A percentile compares a stretch with the other conserved stretches of the same genome.
Evolutionary conservation across 805 yeast genomes (phyloP).

Genomic region (Suhomyces sp.): DNA sequence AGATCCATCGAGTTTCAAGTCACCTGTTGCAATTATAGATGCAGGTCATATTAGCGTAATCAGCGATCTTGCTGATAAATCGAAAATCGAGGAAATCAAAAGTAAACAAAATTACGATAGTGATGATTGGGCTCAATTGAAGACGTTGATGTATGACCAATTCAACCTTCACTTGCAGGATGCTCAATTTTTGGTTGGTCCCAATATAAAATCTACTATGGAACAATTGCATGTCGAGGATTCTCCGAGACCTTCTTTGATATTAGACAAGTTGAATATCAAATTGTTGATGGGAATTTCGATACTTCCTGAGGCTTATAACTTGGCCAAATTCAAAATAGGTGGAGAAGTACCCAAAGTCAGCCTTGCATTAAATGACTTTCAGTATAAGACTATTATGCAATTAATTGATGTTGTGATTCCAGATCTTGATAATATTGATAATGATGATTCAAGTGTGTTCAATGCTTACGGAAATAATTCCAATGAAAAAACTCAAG

Average conservation of each 20-base stretch:
- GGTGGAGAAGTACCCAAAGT: constrained; percentile 77
- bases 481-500: constrained; percentile 18
- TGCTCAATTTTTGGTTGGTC: constrained; percentile 86
- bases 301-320: constrained; percentile 75
- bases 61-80: constrained; percentile 75
- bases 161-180: constrained; percentile 74
- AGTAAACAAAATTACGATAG: constrained; percentile 54
- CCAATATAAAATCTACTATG: constrained; percentile 73
- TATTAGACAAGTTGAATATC: constrained; percentile 74
- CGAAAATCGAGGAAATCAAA: constrained; percentile 65
- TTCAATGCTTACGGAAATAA: constrained; percentile 32
- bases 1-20: constrained; percentile 70
- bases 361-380: constrained; percentile 73
- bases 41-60: constrained; percentile 90
- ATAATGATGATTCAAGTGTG: constrained; percentile 31
- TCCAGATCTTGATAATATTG: constrained; percentile 46
- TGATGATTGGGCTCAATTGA: constrained; percentile 74
- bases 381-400: constrained; percentile 87
- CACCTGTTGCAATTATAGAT: constrained; percentile 89
- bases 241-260: constrained; percentile 48
- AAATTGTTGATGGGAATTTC: constrained; percentile 76
- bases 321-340: constrained; percentile 67
- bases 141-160: constrained; percentile 84
- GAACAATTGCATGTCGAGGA: constrained; percentile 55
- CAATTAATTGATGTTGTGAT: constrained; percentile 65